These are phyloP conservation scores for Cotoneaster glaucophyllus DNA, from an alignment of 306 rosid species.

Conservation along the genomic window DNA sequence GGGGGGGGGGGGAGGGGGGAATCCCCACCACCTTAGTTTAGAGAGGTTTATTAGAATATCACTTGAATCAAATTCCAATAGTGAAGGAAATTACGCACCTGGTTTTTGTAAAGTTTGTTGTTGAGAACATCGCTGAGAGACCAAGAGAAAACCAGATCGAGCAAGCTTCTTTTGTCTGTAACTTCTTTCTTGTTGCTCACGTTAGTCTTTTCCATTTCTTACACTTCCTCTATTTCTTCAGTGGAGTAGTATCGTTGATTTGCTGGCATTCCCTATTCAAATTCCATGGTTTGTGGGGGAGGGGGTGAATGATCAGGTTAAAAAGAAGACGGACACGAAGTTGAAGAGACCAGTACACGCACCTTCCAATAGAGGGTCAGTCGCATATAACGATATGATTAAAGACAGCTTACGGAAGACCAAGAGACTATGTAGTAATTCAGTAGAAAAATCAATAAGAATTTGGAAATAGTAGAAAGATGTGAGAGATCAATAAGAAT, in stretches of 20 bases:
- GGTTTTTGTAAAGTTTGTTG: constrained; percentile 1
- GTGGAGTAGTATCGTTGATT: background rate
- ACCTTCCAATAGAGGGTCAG: background rate
- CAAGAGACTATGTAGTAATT: background rate
- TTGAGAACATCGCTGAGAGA: constrained; percentile 29
- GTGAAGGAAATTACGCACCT: constrained; percentile 7
- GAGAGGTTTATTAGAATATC: too few species aligned
- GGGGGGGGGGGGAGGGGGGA: too few species aligned
- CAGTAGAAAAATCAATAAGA: too few species aligned
- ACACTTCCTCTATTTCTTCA: background rate
- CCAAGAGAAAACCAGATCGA: constrained; percentile 33
- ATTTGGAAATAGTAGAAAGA: too few species aligned
- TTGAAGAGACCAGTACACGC: background rate
- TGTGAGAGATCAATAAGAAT: too few species aligned
- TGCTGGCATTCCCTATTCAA: background rate
- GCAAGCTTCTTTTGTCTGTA: background rate
- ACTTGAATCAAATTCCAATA: background rate
- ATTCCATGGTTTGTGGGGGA: background rate
- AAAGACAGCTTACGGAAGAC: background rate
- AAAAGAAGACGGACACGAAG: background rate
- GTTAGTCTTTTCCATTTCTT: background rate
- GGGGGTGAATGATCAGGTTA: background rate
- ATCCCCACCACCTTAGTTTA: too few species aligned
- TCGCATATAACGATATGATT: background rate
- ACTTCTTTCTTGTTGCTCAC: background rate